These are phyloP conservation scores for Lactarius trivialis DNA, from an alignment of 768 basidiomycete species.

Conservation along the genomic window DNA sequence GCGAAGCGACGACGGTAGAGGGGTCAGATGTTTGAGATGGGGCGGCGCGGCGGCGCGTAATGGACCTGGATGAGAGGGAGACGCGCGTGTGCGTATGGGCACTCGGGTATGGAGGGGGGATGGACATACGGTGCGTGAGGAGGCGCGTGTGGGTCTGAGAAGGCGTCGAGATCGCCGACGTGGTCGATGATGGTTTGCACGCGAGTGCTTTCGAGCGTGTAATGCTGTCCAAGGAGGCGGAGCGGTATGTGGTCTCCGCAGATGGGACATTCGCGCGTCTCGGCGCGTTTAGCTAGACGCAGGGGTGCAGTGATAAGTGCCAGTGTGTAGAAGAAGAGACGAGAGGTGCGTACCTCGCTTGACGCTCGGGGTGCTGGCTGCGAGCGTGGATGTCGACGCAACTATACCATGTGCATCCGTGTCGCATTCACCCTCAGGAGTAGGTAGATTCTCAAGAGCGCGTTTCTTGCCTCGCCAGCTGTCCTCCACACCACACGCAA, in stretches of 20 bases:
- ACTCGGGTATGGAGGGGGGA: background rate
- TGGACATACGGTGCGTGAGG: constrained; percentile 48
- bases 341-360: constrained; percentile 18
- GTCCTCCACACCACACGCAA: background rate
- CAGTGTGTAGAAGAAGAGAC: background rate
- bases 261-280: constrained; percentile 68
- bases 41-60: constrained; percentile 38
- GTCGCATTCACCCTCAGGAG: background rate
- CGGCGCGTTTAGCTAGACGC: constrained; percentile 56
- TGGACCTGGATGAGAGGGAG: constrained; percentile 26
- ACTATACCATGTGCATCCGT: background rate
- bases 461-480: constrained; percentile 5
- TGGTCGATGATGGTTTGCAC: constrained; percentile 59
- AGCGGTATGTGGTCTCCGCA: constrained; percentile 69
- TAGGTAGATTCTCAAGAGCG: background rate
- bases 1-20: constrained; percentile 26
- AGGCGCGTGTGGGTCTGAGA: constrained; percentile 36
- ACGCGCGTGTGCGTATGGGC: constrained; percentile 18
- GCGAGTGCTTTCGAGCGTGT: constrained; percentile 59
- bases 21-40: constrained; percentile 29
- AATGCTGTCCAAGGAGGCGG: constrained; percentile 60
- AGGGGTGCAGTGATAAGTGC: background rate
- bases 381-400: constrained; percentile 7
- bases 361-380: background rate
- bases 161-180: constrained; percentile 54